Evolutionary conservation across 805 yeast genomes (phyloP), one percentile per base, ranked within the genome.

Genomic region (Hyphopichia homilentoma): DNA sequence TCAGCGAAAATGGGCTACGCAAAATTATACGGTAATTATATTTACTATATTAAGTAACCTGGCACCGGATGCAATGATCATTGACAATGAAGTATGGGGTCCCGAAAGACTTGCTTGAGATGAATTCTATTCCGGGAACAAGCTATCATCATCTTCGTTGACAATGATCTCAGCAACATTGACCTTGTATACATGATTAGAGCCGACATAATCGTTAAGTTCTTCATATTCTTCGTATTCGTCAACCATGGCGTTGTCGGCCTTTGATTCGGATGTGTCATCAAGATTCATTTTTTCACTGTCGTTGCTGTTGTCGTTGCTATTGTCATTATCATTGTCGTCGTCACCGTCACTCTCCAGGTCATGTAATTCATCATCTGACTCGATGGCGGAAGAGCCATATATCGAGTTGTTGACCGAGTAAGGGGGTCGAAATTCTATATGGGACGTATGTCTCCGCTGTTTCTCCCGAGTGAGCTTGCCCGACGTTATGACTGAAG

Each of bases 91-190:
- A n/a, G n/a, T n/a, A n/a, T n/a, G n/a, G n/a, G n/a, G n/a, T n/a
- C n/a, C n/a, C n/a, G n/a, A n/a, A n/a, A n/a, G n/a, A n/a, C n/a
- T 20, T 20, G 22, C 22, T 20, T 20, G 9, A 8, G 22, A 20
- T 7, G 7, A 20, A 20, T 8, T 11, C 22, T 20, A 20, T 8
- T 20, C 15, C 12, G 61, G 60, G 26, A 52, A 57, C 7, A 55
- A 46, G 30, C 49, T 55, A 17, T 43, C 44, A 25, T 62, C 70
- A 25, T 47, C 44, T 23, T 62, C 70, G 36, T 59, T 48, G 16
- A 66, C 57, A 8, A 59, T 39, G 6, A 66, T 64, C 18, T 66
- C 73, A 5, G 69, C 62, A 17, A 66, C 73, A 22, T 57, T 62
- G 9, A 66, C 69, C 36, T 53, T 59, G 44, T 64, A 57, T 22